Conservation (phyloP, 2,329 filamentous ascomycete genomes). For the Ophiostoma sp. region DNA sequence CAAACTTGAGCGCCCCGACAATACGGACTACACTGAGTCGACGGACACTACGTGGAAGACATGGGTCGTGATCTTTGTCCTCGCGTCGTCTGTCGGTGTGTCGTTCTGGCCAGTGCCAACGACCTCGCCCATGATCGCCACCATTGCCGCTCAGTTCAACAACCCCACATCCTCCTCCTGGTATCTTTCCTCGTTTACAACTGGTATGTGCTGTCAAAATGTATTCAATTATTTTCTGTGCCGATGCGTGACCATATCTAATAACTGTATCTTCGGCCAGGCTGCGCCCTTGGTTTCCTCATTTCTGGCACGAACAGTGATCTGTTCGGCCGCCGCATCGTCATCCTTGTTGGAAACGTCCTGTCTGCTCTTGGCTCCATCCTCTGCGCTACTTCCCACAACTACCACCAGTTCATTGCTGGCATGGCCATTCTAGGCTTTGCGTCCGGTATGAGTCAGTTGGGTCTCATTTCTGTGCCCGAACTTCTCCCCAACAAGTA, state of each 20-base stretch:
- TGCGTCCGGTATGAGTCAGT: conserved; percentile 46
- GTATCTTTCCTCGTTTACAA: background rate
- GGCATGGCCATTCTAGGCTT: conserved; percentile 46
- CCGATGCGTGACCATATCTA: too few species aligned
- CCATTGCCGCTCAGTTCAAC: background rate
- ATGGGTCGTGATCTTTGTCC: conserved; percentile 5
- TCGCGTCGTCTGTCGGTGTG: background rate
- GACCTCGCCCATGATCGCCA: background rate
- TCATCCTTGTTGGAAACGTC: conserved; percentile 46
- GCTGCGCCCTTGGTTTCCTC: conserved; percentile 39
- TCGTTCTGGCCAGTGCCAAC: background rate
- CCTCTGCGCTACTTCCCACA: conserved; percentile 43
- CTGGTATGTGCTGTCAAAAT: background rate
- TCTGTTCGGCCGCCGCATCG: conserved; percentile 50
- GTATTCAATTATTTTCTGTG: too few species aligned
- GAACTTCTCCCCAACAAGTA: conserved; percentile 53
- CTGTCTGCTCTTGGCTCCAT: conserved; percentile 43
- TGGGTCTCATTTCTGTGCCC: conserved; percentile 49
- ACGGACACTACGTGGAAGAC: conserved; percentile 8
- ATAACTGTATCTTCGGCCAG: background rate
- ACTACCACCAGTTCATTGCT: conserved; percentile 41
- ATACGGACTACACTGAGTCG: background rate
- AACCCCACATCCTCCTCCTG: background rate
- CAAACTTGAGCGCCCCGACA: too few species aligned
- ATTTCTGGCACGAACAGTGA: conserved; percentile 47